Base-by-base conservation (phyloP, 106 monocot genomes). In the Dactylorhiza incarnata region DNA sequence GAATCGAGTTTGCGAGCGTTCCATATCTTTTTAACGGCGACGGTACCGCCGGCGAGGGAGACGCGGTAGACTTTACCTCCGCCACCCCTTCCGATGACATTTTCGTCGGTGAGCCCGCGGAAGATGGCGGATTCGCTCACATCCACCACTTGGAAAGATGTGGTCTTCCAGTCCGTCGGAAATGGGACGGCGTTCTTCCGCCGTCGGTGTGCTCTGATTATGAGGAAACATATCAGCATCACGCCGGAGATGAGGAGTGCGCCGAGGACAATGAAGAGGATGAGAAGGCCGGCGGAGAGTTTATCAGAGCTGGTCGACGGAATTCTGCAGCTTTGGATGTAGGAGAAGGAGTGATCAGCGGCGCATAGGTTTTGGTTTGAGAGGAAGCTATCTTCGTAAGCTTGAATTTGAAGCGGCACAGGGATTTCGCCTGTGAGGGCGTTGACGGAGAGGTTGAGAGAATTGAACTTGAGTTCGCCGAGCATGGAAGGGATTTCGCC, bases 51-150 rank as follows among this genome's bases (percentile, higher is more conserved):
- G 25, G 58, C 48, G 51, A 19, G 8, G 29, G 26, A 29, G 62
- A 89, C 70, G 45, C 72, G 63, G 71, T 85, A 90, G 17, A 87
- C 87, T 71, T 73, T 68, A 0, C 90, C 87, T 0, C 76, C 66
- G 2, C 87, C 90, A 54, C 90, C 90, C 10, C 77, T 79, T 23
- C 87, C 90, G 12, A 90, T 77, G 9, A 85, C 69, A 67, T 85
- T 85, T 0, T 72, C 83, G 7, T 76, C 68, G 5, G 74, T 79
- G 15, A 91, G 83, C 6, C 80, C 76, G 11, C 62, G 17, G 53
- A 85, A 17, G n/a, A 92, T 83, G 26, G 56, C 56, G 0, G 46
- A 16, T 69, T 85, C 90, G 7, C 58, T 59, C 85, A 95, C 83
- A 56, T 79, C 68, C 48, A 84, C 1, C 10, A 46, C 0, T 7